Evolutionary conservation across 2,329 filamentous ascomycete genomes (phyloP), one percentile per base, ranked within the genome.

Genomic region (Sarocladium strictum): DNA sequence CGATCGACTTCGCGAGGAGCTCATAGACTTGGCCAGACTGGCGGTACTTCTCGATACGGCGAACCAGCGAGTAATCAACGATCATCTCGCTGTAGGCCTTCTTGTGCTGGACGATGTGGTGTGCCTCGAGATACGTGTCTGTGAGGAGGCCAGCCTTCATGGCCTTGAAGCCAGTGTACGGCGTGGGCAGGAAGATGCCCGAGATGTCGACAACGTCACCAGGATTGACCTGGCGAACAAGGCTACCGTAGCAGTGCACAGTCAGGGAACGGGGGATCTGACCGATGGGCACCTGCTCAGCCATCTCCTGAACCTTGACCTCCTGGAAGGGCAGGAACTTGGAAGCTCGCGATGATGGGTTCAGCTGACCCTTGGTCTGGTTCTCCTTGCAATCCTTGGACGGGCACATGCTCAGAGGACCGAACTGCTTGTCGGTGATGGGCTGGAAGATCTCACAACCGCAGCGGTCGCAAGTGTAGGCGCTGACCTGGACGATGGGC

Each of bases 251-350:
- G 70, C 91, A 96, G 64, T 96, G 83, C 21, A 99, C 76, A 0
- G 93, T 97, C 58, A 99, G 75, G 55, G 90, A 90, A 56, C 94
- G 84, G 29, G 94, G 94, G 63, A 99, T 99, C 68, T 99, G 94
- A 52, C 94, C 94, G 59, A 99, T 95, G 7, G 94, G 94, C 0
- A 99, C 94, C 70, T 99, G 94, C 68, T 99, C 94, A n/a, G 94
- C 91, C 84, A 97, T 90, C 69, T 99, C 94, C 72, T 99, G 94
- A 55, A 99, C 91, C 75, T 97, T 97, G 72, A 97, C 85, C 71
- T 99, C 94, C 71, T 99, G 94, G 76, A 99, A 99, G 3, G 94
- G 91, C 64, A 96, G 75, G 66, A 97, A 99, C 65, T 97, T 99
- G 53, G 92, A 97, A 0, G 93, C 94, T 63, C 94, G 83, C n/a